Conservation (phyloP, 306 rosid species). For the Cicer chorassanicum region DNA sequence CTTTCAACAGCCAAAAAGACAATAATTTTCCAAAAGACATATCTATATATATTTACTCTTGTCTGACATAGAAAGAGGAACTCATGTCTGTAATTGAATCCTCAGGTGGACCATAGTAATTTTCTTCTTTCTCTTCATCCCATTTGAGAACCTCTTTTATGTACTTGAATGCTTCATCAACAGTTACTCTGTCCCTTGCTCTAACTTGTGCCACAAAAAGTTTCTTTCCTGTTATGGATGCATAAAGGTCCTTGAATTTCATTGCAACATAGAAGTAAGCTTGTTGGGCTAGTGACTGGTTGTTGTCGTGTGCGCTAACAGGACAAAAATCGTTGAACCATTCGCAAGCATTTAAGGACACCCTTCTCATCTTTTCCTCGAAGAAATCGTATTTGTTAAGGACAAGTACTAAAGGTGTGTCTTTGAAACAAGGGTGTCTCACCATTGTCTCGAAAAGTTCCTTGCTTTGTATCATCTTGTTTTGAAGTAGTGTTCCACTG, state of each 20-base stretch:
- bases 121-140: conserved; percentile 93
- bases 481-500: conserved; percentile 78
- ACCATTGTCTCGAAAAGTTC: conserved; percentile 91
- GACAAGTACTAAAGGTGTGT: conserved; percentile 80
- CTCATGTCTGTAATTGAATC: conserved; percentile 97
- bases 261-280: conserved; percentile 93
- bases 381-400: conserved; percentile 91
- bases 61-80: conserved; percentile 81
- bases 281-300: conserved; percentile 85
- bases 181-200: conserved; percentile 80
- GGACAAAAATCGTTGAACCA: conserved; percentile 91
- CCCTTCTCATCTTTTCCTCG: conserved; percentile 73
- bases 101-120: conserved; percentile 78
- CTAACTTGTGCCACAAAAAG: conserved; percentile 88
- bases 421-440: conserved; percentile 85
- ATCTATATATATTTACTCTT: conserved; percentile 49
- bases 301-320: conserved; percentile 59
- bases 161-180: conserved; percentile 92
- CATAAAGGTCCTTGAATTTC: conserved; percentile 96
- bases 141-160: conserved; percentile 90
- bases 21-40: not conserved
- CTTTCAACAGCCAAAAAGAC: conserved; percentile 22
- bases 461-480: conserved; percentile 94
- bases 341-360: conserved; percentile 66
- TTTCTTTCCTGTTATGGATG: conserved; percentile 68